Percentiles rank a stretch among this genome's conserved stretches.
These are phyloP conservation scores for Sonneratia caseolaris DNA, from an alignment of 345 rosid genomes.

Conservation along the genomic window DNA sequence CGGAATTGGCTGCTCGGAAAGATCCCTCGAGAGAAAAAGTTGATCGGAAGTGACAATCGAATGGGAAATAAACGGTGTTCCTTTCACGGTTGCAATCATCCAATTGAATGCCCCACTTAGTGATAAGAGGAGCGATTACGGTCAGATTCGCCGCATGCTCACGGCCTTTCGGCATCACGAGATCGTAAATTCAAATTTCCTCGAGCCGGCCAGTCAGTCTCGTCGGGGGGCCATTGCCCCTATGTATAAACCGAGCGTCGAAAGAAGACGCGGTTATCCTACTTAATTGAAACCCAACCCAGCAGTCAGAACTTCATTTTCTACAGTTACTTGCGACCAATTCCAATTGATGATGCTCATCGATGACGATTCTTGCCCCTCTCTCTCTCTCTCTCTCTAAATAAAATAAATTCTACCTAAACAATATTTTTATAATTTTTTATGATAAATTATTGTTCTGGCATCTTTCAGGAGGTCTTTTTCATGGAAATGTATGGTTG, in stretches of 20 bases:
- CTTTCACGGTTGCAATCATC: too few species aligned
- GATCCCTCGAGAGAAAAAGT: too few species aligned
- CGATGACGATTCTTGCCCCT: background rate
- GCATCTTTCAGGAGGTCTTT: background rate
- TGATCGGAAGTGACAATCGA: too few species aligned
- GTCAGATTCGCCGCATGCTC: too few species aligned
- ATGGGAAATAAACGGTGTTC: too few species aligned
- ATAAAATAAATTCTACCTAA: background rate
- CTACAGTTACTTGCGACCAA: background rate
- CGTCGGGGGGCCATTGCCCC: background rate
- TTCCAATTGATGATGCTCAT: background rate
- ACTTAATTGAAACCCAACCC: background rate
- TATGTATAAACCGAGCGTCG: background rate
- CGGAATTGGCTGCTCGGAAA: too few species aligned
- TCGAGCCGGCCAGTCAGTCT: too few species aligned
- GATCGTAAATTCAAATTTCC: too few species aligned
- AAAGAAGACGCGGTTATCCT: background rate
- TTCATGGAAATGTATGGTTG: conserved; percentile 21
- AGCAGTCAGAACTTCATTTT: conserved; percentile 1
- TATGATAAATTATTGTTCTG: background rate
- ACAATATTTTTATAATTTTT: background rate
- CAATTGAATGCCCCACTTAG: too few species aligned
- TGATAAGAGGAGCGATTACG: too few species aligned
- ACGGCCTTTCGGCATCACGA: too few species aligned
- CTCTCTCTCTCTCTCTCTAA: too few species aligned